phyloP scores from a whole-genome alignment of 805 yeast genomes.

The Metschnikowia lunata region DNA sequence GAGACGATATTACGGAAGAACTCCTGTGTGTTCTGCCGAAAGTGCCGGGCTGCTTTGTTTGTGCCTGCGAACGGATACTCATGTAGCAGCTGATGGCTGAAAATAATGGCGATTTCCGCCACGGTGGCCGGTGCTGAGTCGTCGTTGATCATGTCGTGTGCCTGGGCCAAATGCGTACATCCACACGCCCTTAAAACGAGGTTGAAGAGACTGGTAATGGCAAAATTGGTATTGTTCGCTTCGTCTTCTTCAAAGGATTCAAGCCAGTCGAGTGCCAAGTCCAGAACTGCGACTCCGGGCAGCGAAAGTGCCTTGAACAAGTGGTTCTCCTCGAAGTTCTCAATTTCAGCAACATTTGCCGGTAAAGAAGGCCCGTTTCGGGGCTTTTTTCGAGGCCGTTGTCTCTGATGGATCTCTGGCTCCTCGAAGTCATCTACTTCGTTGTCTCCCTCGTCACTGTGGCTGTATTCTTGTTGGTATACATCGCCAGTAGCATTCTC shows the following conservation, averaged over 20 bases:
- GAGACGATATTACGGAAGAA: slow-evolving; percentile 53
- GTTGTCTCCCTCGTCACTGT: neutral
- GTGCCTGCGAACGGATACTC: slow-evolving; percentile 65
- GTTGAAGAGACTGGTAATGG: slow-evolving; percentile 63
- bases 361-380: neutral
- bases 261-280: slow-evolving; percentile 38
- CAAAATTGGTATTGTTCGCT: slow-evolving; percentile 17
- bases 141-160: slow-evolving; percentile 68
- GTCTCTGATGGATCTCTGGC: neutral
- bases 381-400: neutral
- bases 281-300: slow-evolving; percentile 28
- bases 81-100: slow-evolving; percentile 56
- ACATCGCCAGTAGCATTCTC: neutral
- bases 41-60: slow-evolving; percentile 42
- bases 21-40: slow-evolving; percentile 46
- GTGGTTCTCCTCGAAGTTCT: slow-evolving; percentile 26
- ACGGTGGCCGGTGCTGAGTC: slow-evolving; percentile 73
- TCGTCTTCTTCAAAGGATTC: slow-evolving; percentile 26
- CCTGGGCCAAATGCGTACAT: slow-evolving; percentile 58
- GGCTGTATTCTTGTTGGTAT: neutral
- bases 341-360: neutral
- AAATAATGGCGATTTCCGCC: slow-evolving; percentile 62
- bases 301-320: slow-evolving; percentile 29
- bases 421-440: neutral
- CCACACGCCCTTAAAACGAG: slow-evolving; percentile 70